phyloP scores from a whole-genome alignment of 257 asterid genomes.

The Solanum corneliomulleri region DNA sequence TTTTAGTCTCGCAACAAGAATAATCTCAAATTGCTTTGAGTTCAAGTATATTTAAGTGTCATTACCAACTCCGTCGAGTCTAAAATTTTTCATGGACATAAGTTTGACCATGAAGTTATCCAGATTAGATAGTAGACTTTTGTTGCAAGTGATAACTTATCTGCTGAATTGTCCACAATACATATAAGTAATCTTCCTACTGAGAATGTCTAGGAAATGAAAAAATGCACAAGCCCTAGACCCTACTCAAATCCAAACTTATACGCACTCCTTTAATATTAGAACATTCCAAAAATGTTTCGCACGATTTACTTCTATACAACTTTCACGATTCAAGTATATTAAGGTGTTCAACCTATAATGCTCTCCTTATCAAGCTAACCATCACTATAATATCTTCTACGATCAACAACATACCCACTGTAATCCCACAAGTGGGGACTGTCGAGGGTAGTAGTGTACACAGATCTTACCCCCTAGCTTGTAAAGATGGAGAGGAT shows the following conservation, averaged over 20 bases:
- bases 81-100: neutral
- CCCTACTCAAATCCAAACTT: neutral
- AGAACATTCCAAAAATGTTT: neutral
- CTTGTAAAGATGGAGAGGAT: neutral
- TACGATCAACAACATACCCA: neutral
- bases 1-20: neutral
- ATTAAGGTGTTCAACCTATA: neutral
- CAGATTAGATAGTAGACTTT: neutral
- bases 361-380: neutral
- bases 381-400: neutral
- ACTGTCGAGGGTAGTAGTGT: neutral
- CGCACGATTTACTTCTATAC: neutral
- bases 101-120: neutral
- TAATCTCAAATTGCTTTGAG: neutral
- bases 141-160: neutral
- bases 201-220: neutral
- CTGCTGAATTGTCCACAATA: neutral
- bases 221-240: neutral
- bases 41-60: neutral
- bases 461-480: neutral
- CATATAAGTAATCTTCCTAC: neutral
- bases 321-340: neutral
- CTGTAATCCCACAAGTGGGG: neutral
- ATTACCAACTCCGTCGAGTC: neutral
- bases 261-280: neutral